Base-by-base conservation (phyloP, 2,329 filamentous ascomycete genomes). In the Colletotrichum truncatum region DNA sequence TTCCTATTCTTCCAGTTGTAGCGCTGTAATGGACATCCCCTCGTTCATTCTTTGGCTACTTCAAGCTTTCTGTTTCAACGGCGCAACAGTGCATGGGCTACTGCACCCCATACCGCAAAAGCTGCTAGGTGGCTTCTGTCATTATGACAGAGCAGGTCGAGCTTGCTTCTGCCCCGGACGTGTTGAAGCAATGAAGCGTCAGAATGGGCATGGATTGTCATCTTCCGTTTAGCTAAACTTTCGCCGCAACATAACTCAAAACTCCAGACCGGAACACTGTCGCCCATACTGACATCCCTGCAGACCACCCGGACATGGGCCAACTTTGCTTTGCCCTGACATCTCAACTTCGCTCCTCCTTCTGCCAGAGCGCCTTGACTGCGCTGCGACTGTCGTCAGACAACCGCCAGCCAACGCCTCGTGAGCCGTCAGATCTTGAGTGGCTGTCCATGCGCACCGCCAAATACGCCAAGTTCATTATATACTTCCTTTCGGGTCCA, bases 61-160 rank as follows among this genome's bases (percentile, higher is more conserved):
- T 64, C 61, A 49, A 48, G 16, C 21, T 62, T 43, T 43, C 41
- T 34, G 56, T 65, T 55, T 62, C 48, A 49, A 65, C 48, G 48
- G 34, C 39, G 23, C 36, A 23, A 59, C 43, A 45, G 45, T 36
- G 61, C 38, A 53, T 45, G 53, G 57, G 16, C 46, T 59, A 26
- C 36, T 46, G 60, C 55, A 53, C 54, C 60, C 36, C 54, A 39
- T 56, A 16, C 26, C 30, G n/a, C 21, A 36, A 2, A 43, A 30
- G 14, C 28, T 48, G 52, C 52, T 18, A 21, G 41, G 16, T 25
- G 16, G 25, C 3, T 39, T 62, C 49, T 62, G 58, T 65, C 62
- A 62, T 62, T 21, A 36, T 56, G 49, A 45, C 36, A 61, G 36
- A 34, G 26, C 11, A 16, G 39, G 28, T 45, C 57, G 28, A 55